Evolutionary conservation across 23 red algal species (phyloP), one percentile per base, ranked within the genome.

Genomic region (Gracilaria caudata): DNA sequence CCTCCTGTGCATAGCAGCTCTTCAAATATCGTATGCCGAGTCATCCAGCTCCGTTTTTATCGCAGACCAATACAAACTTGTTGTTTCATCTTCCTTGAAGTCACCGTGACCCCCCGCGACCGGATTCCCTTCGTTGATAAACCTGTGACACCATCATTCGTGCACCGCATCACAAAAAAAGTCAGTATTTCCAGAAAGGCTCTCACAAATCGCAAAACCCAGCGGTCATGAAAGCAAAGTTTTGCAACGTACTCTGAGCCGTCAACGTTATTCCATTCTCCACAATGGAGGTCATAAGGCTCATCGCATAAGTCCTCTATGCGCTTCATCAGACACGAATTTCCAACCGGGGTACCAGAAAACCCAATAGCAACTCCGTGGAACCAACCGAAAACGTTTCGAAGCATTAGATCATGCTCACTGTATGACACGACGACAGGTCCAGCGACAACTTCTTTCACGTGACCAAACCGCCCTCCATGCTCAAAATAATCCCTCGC

Each of bases 41-140:
- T 77, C 72, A 24, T 79, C 85, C 23, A 89, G 4, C 41, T 89
- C 85, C 26, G 12, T 79, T 20, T 78, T 78, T 29, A 89, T 89
- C 16, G 74, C 74, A 47, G 72, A 58, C 85, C 85, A 89, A 47
- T 89, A 89, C 28, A 77, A 78, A 36, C 70, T 89, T 28, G 85
- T 89, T 23, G 85, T 89, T 79, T 89, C 85, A 40, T 89, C 85
- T 70, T 89, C 85, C 54, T 89, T 89, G 57, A 89, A 89, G 43
- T 89, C 85, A 41, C 85, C 85, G 39, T 89, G 85, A 19, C 85
- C 85, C 6, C 85, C 85, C 0, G 85, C 85, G 45, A 89, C 56
- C 54, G 85, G 68, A 30, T 58, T 89, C 32, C 85, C 85, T 43
- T 89, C 85, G 33, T 89, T 61, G 51, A 89, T 89, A 34, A 68